Base-by-base conservation (phyloP, 768 basidiomycete genomes). In the Leccinum pellstonianum region DNA sequence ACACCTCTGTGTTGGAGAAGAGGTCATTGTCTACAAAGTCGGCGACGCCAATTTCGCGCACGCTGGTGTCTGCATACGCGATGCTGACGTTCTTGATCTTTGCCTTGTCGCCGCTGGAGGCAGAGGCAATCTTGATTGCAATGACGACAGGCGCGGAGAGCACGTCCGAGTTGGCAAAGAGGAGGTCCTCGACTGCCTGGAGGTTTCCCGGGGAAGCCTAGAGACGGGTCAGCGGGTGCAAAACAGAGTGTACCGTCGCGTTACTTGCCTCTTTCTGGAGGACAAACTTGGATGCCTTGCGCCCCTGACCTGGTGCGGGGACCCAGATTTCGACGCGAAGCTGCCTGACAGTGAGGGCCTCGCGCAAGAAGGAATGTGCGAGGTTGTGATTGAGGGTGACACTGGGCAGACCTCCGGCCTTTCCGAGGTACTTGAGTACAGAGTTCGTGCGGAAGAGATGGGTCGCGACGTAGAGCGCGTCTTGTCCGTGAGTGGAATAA, bases 1-100 rank as follows among this genome's bases (percentile, higher is more conserved):
- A 46, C 60, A 93, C 96, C 81, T 99, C 96, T 3, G 90, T 87
- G 67, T 98, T 99, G 1, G 93, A 95, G 74, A 95, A 98, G 15
- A 94, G 77, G 61, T 98, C 97, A 65, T 95, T 96, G 74, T 99
- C 97, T 8, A 87, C 84, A 66, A 93, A 98, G 62, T 98, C 94
- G 12, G 91, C 25, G 25, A 25, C 25, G 25, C 25, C 25, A 25
- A 25, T 25, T 25, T 25, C 84, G 21, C 93, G 85, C 7, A 86
- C 78, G 61, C 88, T 92, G 1, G 93, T 91, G 73, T 99, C 96
- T 0, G 93, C 92, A 67, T 93, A 99, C 0, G 95, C 95, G 12
- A 94, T 78, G 1, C 95, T 96, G 23, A 99, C 80, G 1, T 83
- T 82, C 70, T 86, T 90, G 29, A 80, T 77, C 66, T 87, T 93